Conservation (phyloP, 169 alveolate species). For the Plasmodium coatneyi region DNA sequence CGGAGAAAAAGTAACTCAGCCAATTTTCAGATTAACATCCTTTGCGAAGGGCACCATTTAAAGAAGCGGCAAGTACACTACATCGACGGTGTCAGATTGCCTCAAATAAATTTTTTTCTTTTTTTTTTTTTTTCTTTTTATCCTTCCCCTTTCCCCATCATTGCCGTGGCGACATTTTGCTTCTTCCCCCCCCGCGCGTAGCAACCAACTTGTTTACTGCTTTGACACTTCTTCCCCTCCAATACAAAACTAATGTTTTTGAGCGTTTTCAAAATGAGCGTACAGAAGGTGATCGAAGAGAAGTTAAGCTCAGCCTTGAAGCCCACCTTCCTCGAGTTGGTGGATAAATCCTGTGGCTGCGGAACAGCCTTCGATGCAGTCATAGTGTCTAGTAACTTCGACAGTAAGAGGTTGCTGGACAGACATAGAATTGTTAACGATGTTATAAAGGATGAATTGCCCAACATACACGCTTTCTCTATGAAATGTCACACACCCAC, state of each 20-base stretch:
- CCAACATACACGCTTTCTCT: conserved; percentile 86
- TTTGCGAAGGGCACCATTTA: background rate
- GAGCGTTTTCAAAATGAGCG: conserved; percentile 36
- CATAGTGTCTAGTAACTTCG: conserved; percentile 85
- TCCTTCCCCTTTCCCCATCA: background rate
- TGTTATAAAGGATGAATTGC: conserved; percentile 84
- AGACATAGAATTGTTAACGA: conserved; percentile 89
- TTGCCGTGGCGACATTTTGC: background rate
- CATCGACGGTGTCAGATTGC: background rate
- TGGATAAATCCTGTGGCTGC: conserved; percentile 89
- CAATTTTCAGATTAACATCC: background rate
- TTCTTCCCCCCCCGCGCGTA: background rate
- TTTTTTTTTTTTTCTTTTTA: background rate
- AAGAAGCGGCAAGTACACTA: no score
- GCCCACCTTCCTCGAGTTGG: conserved; percentile 83
- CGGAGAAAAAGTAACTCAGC: background rate
- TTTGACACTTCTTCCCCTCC: background rate
- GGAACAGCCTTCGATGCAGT: conserved; percentile 88
- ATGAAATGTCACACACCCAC: conserved; percentile 89
- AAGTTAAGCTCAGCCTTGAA: conserved; percentile 83
- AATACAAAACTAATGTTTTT: conserved; percentile 16
- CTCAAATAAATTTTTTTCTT: background rate
- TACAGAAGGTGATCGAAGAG: conserved; percentile 80
- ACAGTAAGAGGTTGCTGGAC: conserved; percentile 82
- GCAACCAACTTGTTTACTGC: background rate